Percentiles rank a stretch among this genome's conserved stretches.
Conservation (phyloP, 2,329 filamentous ascomycete genomes). For the Colletotrichum trifolii region DNA sequence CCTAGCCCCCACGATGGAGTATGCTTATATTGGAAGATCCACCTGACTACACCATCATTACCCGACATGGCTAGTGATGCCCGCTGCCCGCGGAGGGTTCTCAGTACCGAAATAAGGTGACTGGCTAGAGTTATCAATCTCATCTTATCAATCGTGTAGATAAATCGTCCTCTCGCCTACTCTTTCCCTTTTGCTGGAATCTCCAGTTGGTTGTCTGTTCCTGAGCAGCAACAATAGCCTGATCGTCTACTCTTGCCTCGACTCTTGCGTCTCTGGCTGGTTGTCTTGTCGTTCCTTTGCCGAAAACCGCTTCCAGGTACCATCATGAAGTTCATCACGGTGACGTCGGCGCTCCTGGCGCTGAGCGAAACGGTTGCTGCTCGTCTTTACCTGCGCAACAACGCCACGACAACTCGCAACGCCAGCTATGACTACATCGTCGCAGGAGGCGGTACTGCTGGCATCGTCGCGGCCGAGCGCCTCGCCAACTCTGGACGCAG, state of each 20-base stretch:
- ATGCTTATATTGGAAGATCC: slow-evolving; percentile 22
- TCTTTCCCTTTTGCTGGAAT: slow-evolving; percentile 6
- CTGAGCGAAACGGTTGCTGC: slow-evolving; percentile 21
- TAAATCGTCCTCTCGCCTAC: background rate
- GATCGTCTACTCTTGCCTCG: no score
- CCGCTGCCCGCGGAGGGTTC: slow-evolving; percentile 1
- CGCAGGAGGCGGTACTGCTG: slow-evolving; percentile 36
- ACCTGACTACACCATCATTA: slow-evolving; percentile 4
- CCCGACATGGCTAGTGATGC: background rate
- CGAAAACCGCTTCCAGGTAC: background rate
- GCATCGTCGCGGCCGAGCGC: slow-evolving; percentile 33
- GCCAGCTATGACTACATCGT: slow-evolving; percentile 38
- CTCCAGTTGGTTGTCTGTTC: background rate
- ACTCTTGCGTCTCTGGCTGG: background rate
- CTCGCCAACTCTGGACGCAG: slow-evolving; percentile 36
- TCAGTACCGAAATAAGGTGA: slow-evolving; percentile 14
- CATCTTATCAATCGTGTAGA: slow-evolving; percentile 19
- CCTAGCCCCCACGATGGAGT: slow-evolving; percentile 10
- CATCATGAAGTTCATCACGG: slow-evolving; percentile 25
- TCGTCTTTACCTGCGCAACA: slow-evolving; percentile 8
- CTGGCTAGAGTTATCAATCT: slow-evolving; percentile 19
- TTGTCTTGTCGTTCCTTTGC: background rate
- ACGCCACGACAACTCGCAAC: slow-evolving; percentile 32
- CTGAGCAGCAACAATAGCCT: no score
- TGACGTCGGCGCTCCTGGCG: slow-evolving; percentile 27